These are phyloP conservation scores for Yamadazyma songkhlaensis DNA, from an alignment of 1,139 yeast genomes.

Conservation along the genomic window DNA sequence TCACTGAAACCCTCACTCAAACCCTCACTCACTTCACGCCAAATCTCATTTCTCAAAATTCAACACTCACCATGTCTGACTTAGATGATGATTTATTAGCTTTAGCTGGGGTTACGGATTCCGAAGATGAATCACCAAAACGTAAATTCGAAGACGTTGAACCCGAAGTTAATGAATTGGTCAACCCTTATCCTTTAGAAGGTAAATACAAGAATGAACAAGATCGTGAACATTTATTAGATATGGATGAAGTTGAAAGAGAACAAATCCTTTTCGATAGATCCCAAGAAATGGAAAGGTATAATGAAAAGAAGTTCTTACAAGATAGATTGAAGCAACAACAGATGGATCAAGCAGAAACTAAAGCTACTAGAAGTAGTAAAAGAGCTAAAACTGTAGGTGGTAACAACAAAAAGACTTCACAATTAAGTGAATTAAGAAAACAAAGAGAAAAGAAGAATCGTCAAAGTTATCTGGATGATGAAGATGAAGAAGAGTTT, in stretches of 20 bases:
- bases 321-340: conserved; percentile 74
- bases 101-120: conserved; percentile 69
- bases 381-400: conserved; percentile 26
- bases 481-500: conserved; percentile 36
- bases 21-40: too few species aligned
- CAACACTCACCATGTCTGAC: conserved; percentile 42
- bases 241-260: conserved; percentile 87
- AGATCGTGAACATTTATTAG: conserved; percentile 65
- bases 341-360: conserved; percentile 33
- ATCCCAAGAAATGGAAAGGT: conserved; percentile 85
- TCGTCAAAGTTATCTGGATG: conserved; percentile 35
- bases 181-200: conserved; percentile 86
- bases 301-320: conserved; percentile 75
- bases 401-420: conserved; percentile 31
- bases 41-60: conserved; percentile 2
- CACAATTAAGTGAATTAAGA: conserved; percentile 77
- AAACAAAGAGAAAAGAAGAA: conserved; percentile 75
- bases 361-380: conserved; percentile 24
- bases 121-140: conserved; percentile 24
- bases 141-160: conserved; percentile 9
- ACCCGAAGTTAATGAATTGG: conserved; percentile 25
- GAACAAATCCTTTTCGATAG: conserved; percentile 91
- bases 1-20: neutral
- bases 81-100: conserved; percentile 90
- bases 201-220: conserved; percentile 84